Percentiles rank a stretch among this genome's conserved stretches.
Evolutionary conservation across 1,139 yeast species (phyloP).

Genomic region (Zygoascus meyerae): DNA sequence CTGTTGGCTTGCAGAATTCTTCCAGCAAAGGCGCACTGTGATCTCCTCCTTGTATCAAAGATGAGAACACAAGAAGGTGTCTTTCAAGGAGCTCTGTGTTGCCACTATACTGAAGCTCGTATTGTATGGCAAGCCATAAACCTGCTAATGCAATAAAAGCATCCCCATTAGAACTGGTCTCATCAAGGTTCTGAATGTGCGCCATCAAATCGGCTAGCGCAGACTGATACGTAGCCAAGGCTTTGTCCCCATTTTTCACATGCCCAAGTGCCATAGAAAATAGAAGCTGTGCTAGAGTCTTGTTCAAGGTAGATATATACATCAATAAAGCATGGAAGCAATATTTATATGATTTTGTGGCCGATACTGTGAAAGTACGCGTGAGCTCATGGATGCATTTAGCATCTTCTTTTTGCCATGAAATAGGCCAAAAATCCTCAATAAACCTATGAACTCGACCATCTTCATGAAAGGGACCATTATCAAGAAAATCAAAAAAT

Average conservation of each 20-base stretch:
- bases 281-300: neutral
- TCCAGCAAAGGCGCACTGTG: neutral
- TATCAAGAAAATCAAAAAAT: neutral
- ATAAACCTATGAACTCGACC: neutral
- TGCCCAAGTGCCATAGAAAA: neutral
- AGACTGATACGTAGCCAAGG: neutral
- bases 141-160: neutral
- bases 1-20: neutral
- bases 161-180: neutral
- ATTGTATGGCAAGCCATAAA: slow-evolving; percentile 1
- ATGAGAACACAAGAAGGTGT: neutral
- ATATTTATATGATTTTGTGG: neutral
- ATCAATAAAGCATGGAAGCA: neutral
- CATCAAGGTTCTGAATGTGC: neutral
- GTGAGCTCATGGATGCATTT: neutral
- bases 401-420: neutral
- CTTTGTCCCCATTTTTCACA: neutral
- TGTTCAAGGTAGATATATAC: neutral
- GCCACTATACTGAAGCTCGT: neutral
- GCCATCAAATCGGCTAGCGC: neutral
- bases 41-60: neutral
- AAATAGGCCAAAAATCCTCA: neutral
- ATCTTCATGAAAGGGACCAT: neutral
- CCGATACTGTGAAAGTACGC: neutral
- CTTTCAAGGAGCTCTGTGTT: neutral